A percentile compares a stretch with the other conserved stretches of the same genome.
phyloP scores from a whole-genome alignment of 2,329 filamentous ascomycete genomes.

The Calonectria hawksworthii region DNA sequence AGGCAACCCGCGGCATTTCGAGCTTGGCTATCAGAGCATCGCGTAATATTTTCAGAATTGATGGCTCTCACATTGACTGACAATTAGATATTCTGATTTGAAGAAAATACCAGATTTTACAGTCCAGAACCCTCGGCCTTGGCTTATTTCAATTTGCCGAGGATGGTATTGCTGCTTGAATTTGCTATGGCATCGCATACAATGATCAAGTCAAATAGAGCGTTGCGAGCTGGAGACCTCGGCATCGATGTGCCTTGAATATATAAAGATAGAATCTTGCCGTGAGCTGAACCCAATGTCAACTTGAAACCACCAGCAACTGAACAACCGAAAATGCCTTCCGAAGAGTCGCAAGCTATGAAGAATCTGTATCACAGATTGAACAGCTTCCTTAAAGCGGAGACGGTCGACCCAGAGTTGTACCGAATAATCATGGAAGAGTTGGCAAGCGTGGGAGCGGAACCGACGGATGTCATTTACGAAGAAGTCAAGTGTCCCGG shows the following conservation, averaged over 20 bases:
- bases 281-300: neutral
- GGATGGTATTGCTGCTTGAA: neutral
- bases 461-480: conserved; percentile 2
- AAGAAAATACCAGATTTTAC: neutral
- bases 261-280: neutral
- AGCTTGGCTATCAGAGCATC: neutral
- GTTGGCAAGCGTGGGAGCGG: neutral
- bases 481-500: conserved; percentile 11
- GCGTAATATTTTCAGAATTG: neutral
- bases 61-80: neutral
- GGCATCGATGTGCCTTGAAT: neutral
- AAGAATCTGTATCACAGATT: neutral
- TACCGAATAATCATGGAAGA: conserved; percentile 12
- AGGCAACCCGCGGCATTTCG: neutral
- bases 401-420: neutral
- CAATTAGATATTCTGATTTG: neutral
- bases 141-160: neutral
- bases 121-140: neutral
- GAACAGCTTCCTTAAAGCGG: neutral
- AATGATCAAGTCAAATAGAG: neutral
- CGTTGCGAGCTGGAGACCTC: too few relatives aligned
- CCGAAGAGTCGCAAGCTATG: conserved; percentile 1
- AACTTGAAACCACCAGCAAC: neutral
- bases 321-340: neutral
- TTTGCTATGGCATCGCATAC: neutral